These are phyloP conservation scores for Purshia tridentata DNA, from an alignment of 306 rosid genomes.

Conservation along the genomic window DNA sequence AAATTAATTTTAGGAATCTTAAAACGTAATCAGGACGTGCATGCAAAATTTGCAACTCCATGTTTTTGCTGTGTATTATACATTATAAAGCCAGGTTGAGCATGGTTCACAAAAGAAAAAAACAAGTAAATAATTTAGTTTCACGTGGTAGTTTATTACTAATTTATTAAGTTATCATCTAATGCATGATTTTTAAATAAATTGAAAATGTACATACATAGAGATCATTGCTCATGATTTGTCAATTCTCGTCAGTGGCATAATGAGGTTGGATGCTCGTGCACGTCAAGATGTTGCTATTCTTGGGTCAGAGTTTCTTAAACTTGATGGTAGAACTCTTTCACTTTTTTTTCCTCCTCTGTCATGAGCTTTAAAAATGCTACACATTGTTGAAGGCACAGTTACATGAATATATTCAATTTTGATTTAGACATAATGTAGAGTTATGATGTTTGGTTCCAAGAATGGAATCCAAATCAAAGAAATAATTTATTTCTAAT, in stretches of 20 bases:
- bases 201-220: neutral
- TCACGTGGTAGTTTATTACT: neutral
- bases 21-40: neutral
- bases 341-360: constrained; percentile 8
- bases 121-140: neutral
- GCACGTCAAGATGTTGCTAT: constrained; percentile 88
- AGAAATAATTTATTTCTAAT: neutral
- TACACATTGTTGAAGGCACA: neutral
- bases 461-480: neutral
- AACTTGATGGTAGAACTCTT: constrained; percentile 72
- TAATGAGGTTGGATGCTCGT: constrained; percentile 85
- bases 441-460: neutral
- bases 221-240: constrained; percentile 29
- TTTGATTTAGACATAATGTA: neutral
- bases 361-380: constrained; percentile 9
- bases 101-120: neutral
- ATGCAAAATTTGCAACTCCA: neutral
- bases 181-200: neutral
- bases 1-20: neutral
- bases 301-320: constrained; percentile 80
- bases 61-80: neutral
- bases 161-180: neutral
- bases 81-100: constrained; percentile 6
- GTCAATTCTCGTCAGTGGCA: constrained; percentile 59
- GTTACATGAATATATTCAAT: neutral